phyloP scores from a whole-genome alignment of 257 asterid genomes.

The Gentiana dahurica region DNA sequence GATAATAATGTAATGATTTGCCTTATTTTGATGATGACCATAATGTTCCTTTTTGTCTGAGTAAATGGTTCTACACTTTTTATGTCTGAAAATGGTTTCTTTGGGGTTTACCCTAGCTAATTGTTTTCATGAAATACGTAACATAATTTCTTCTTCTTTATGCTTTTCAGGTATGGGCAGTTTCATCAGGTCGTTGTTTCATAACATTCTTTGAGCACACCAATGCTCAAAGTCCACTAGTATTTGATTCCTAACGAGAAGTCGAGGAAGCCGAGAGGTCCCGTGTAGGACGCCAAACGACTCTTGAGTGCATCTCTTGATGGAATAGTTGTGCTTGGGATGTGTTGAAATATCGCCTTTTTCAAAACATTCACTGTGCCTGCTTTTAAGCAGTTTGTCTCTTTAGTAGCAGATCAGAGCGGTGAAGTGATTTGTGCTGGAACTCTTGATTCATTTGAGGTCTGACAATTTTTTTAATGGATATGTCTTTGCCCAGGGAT shows the following conservation, averaged over 20 bases:
- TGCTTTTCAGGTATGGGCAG: conserved; percentile 82
- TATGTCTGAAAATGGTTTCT: no score
- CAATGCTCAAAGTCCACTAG: conserved; percentile 86
- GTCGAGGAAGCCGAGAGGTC: no score
- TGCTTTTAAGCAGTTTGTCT: conserved; percentile 86
- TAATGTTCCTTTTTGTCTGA: no score
- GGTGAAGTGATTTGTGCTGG: conserved; percentile 99
- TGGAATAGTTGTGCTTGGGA: conserved; percentile 99
- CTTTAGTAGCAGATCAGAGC: conserved; percentile 88
- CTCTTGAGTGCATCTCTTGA: conserved; percentile 96
- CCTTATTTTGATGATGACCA: no score
- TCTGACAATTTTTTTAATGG: conserved; percentile 23
- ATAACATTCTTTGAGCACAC: conserved; percentile 93
- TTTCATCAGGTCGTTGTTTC: conserved; percentile 82
- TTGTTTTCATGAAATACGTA: no score
- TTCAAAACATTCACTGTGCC: conserved; percentile 91
- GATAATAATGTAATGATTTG: no score
- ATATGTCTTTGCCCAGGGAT: conserved; percentile 11
- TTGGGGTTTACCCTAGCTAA: no score
- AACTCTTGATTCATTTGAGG: conserved; percentile 98
- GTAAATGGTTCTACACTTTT: no score
- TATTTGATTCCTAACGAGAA: conserved; percentile 80
- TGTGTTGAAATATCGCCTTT: conserved; percentile 79
- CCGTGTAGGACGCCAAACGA: no score
- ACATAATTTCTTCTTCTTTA: no score